Evolutionary conservation across 2,329 filamentous ascomycete genomes (phyloP).

Genomic region (Periconia sp.): DNA sequence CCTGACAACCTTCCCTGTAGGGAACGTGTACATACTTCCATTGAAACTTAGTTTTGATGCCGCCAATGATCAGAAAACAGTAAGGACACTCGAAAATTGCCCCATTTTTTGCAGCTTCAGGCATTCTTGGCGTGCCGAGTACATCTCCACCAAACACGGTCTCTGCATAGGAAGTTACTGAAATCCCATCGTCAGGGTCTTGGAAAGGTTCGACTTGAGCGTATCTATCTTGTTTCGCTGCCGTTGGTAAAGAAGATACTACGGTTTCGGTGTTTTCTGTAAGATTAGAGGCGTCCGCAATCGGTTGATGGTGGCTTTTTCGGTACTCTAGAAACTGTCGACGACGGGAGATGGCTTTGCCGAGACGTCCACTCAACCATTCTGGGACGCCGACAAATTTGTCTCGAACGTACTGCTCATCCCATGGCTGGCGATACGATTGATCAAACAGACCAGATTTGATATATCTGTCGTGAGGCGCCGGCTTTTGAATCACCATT

Average conservation of each 20-base stretch:
- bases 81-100: constrained; percentile 2
- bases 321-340: not conserved
- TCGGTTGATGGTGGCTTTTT: no score
- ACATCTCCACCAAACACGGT: no score
- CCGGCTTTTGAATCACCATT: constrained; percentile 3
- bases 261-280: no score
- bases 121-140: not conserved
- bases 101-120: not conserved
- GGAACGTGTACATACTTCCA: constrained; percentile 1
- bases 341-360: constrained; percentile 5
- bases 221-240: no score
- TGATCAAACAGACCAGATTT: constrained; percentile 3
- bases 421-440: constrained; percentile 1
- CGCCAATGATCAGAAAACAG: constrained; percentile 1
- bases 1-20: not conserved
- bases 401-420: constrained; percentile 2
- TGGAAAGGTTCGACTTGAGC: no score
- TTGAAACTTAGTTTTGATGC: constrained; percentile 1
- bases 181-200: no score
- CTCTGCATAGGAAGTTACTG: no score
- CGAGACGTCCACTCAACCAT: constrained; percentile 1
- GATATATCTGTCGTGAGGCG: constrained; percentile 4
- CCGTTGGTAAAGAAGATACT: no score
- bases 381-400: constrained; percentile 3
- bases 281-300: no score